A percentile compares a stretch with the other conserved stretches of the same genome.
phyloP scores from a whole-genome alignment of 208 protist species.

The Leishmania amazonensis region DNA sequence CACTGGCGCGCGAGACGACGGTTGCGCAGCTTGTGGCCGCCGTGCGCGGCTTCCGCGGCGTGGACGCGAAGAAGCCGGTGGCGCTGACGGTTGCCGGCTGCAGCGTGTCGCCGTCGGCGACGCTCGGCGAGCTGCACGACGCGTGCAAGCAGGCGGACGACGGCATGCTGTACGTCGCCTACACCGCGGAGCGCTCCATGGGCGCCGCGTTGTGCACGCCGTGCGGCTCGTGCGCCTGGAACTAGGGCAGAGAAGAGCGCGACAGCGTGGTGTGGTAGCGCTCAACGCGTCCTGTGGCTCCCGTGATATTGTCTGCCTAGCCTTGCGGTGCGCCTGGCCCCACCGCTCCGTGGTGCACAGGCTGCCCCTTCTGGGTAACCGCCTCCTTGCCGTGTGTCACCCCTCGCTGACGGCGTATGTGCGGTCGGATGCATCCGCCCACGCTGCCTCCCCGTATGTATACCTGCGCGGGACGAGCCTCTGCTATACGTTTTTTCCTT shows the following conservation, averaged over 20 bases:
- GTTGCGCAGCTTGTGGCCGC: constrained; percentile 25
- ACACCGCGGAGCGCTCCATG: constrained; percentile 21
- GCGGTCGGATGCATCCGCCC: no score
- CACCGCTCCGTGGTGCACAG: background rate
- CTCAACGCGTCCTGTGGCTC: background rate
- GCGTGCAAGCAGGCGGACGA: constrained; percentile 34
- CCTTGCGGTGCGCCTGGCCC: no score
- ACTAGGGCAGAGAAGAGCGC: no score
- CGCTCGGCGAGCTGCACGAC: constrained; percentile 37
- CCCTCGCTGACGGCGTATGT: no score
- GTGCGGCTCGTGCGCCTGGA: background rate
- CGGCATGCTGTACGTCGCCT: constrained; percentile 44
- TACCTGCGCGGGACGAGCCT: no score
- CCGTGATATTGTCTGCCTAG: background rate
- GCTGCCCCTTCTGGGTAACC: background rate
- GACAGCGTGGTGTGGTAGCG: background rate
- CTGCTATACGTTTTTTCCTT: no score
- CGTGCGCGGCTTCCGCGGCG: constrained; percentile 25
- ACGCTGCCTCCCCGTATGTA: no score
- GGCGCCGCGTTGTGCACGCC: background rate
- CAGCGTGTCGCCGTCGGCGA: constrained; percentile 24
- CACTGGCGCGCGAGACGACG: constrained; percentile 31
- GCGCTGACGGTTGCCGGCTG: constrained; percentile 28
- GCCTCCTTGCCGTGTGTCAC: no score
- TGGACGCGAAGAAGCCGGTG: constrained; percentile 26